Conservation (phyloP, 1,284 basidiomycete species). For the Moesziomyces parantarcticus region DNA sequence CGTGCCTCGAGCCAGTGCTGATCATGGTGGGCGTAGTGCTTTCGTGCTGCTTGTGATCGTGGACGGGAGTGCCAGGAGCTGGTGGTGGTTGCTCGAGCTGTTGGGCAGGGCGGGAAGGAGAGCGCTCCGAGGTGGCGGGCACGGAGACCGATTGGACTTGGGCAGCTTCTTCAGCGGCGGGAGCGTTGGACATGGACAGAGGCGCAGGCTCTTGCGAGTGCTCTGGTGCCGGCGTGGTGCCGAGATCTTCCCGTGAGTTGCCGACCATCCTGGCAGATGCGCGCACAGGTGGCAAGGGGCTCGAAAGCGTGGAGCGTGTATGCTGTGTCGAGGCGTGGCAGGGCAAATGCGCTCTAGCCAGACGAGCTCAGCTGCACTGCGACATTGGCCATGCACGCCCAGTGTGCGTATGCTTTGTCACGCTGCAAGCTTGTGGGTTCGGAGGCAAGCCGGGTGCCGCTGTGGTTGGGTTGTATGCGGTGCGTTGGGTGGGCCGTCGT, state of each 20-base stretch:
- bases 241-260: neutral
- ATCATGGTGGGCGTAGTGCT: neutral
- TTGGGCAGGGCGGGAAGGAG: neutral
- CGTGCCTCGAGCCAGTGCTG: neutral
- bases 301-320: neutral
- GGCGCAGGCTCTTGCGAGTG: neutral
- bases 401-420: neutral
- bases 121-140: neutral
- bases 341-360: neutral
- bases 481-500: neutral
- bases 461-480: neutral
- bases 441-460: too few species aligned
- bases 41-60: neutral
- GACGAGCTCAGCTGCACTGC: neutral
- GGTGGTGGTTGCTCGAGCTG: neutral
- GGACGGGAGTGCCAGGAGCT: neutral
- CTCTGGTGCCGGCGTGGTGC: neutral
- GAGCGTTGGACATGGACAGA: neutral
- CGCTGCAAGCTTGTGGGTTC: neutral
- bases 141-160: neutral
- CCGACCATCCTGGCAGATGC: neutral
- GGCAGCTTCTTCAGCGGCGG: neutral
- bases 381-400: neutral
- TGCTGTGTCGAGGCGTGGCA: neutral
- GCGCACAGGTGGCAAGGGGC: neutral